Evolutionary conservation across 140 eudicot species (phyloP), one percentile per base, ranked within the genome.

Genomic region (Flaveria floridana): DNA sequence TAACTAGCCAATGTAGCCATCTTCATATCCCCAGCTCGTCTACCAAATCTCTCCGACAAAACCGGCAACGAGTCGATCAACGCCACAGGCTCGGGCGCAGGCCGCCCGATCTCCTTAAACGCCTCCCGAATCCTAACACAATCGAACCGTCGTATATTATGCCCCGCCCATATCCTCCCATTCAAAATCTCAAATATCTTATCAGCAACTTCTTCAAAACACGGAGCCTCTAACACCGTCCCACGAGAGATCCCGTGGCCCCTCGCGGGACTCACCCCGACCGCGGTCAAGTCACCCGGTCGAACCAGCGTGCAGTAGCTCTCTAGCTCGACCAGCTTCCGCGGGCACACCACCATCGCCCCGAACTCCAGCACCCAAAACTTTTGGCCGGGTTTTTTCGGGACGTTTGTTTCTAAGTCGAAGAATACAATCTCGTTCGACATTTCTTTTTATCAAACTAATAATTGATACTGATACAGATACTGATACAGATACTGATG

Each of bases 81-180:
- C 39, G 91, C 99, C 14, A 82, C 86, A 3, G 99, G 96, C 67
- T 78, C 87, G 7, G 99, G 99, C 0, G 89, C 86, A 30, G 87
- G 86, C 72, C 84, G 64, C 9, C 89, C 90, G 26, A 90, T 90
- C 80, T 84, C 88, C 34, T 79, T 87, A 82, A 94, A 94, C 51
- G 96, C 96, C 19, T 82, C 99, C 65, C 76, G 81, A 25, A 94
- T 87, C 14, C 96, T 79, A 42, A 86, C 96, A 52, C 91, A 90
- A 84, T 94, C 99, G 12, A 94, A 94, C 21, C 99, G 84, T 56
- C 80, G 91, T 56, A 94, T 90, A 26, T 94, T 94, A 78, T 94
- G 99, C 2, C 99, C 99, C 6, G 99, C 97, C 99, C 99, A 94
- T 14, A 94, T 82, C 73, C 89, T 87, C 10, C 99, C 99, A 83